Conservation (phyloP, 2,329 filamentous ascomycete species). For the Botrytis squamosa region DNA sequence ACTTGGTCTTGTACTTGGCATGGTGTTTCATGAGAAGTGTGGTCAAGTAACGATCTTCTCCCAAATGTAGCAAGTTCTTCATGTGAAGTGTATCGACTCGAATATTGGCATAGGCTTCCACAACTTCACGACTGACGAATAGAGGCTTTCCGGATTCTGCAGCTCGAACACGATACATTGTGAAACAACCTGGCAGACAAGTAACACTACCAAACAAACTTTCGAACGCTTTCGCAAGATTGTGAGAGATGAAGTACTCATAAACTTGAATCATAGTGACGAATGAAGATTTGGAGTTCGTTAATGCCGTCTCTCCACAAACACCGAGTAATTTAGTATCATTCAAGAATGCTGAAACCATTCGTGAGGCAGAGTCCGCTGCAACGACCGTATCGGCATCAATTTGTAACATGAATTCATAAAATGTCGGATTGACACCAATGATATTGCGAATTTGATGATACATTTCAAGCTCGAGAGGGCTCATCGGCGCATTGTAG, state of each 20-base stretch:
- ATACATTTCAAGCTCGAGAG: conserved; percentile 95
- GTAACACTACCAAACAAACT: conserved; percentile 96
- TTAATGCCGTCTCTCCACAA: conserved; percentile 91
- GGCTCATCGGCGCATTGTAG: conserved; percentile 95
- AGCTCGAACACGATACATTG: conserved; percentile 96
- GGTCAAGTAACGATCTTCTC: conserved; percentile 96
- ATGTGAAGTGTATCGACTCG: conserved; percentile 97
- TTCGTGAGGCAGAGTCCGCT: conserved; percentile 83
- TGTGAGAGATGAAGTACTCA: conserved; percentile 99
- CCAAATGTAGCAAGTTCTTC: conserved; percentile 95
- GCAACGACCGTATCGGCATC: conserved; percentile 96
- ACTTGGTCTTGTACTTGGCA: conserved; percentile 96
- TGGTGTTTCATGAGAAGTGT: conserved; percentile 92
- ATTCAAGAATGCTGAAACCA: conserved; percentile 86
- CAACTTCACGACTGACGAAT: conserved; percentile 90
- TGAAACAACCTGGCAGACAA: conserved; percentile 97
- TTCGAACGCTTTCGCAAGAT: conserved; percentile 94
- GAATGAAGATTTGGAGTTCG: conserved; percentile 89
- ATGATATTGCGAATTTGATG: conserved; percentile 99
- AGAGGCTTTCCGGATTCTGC: conserved; percentile 93
- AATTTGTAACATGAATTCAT: conserved; percentile 94
- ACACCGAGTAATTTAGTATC: conserved; percentile 92
- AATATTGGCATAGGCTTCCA: conserved; percentile 85
- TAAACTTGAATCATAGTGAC: conserved; percentile 99
- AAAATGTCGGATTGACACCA: conserved; percentile 96